Percentiles rank a stretch among this genome's conserved stretches.
phyloP scores from a whole-genome alignment of 305 asterid genomes.

The Fraxinus sp. region DNA sequence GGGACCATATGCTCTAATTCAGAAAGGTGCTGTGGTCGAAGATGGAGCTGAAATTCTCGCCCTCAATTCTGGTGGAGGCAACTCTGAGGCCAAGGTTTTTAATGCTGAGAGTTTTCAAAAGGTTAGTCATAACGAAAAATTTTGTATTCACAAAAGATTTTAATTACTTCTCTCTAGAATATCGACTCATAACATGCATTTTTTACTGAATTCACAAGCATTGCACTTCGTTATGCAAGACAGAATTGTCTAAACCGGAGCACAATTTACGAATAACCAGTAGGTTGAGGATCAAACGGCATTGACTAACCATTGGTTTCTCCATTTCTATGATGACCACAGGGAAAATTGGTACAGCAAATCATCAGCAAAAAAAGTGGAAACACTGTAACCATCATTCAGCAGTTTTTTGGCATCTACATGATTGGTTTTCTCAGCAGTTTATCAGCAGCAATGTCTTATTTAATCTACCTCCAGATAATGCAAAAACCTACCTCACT shows the following conservation, averaged over 20 bases:
- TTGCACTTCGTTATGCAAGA: neutral
- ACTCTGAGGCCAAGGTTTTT: slow-evolving; percentile 7
- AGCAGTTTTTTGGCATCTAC: slow-evolving; percentile 54
- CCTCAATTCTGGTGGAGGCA: slow-evolving; percentile 30
- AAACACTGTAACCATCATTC: slow-evolving; percentile 28
- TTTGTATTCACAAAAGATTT: neutral
- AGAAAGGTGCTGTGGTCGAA: slow-evolving; percentile 47
- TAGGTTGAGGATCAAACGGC: neutral
- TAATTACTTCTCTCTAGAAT: neutral
- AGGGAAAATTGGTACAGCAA: slow-evolving; percentile 30
- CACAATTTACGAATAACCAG: neutral
- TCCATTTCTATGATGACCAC: slow-evolving; percentile 14
- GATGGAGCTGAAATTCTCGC: slow-evolving; percentile 53
- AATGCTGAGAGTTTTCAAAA: slow-evolving; percentile 25
- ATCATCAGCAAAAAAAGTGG: slow-evolving; percentile 8
- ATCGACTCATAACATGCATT: neutral
- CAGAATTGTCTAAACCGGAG: neutral
- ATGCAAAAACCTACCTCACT: slow-evolving; percentile 32
- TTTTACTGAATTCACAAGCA: neutral
- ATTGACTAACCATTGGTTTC: slow-evolving; percentile 19
- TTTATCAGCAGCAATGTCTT: slow-evolving; percentile 53
- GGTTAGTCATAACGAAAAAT: slow-evolving; percentile 26
- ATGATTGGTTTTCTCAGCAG: slow-evolving; percentile 52
- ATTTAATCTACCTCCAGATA: slow-evolving; percentile 41
- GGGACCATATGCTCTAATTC: slow-evolving; percentile 65